phyloP scores from a whole-genome alignment of 768 basidiomycete species.

The Mycena olivaceomarginata region DNA sequence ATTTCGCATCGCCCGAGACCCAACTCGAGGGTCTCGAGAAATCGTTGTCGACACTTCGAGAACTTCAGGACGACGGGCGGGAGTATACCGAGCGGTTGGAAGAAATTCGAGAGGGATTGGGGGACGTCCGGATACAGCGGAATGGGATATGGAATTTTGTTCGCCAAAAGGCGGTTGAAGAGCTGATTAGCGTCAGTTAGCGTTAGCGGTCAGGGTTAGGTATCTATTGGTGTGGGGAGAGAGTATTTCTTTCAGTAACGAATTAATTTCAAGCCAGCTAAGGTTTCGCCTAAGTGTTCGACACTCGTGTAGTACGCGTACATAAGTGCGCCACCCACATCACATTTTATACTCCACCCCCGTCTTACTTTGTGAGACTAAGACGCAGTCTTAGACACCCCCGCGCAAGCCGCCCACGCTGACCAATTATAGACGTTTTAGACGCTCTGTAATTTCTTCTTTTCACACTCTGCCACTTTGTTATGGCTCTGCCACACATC shows the following conservation, averaged over 20 bases:
- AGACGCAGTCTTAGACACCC: neutral
- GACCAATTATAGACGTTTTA: constrained; percentile 18
- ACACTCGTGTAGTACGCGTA: constrained; percentile 8
- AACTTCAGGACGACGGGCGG: constrained; percentile 90
- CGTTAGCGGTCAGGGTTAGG: no score
- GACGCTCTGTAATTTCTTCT: constrained; percentile 32
- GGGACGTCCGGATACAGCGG: constrained; percentile 83
- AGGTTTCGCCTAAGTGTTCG: constrained; percentile 39
- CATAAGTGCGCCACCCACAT: neutral
- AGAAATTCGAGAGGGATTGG: constrained; percentile 89
- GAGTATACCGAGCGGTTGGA: constrained; percentile 91
- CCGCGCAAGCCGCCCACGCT: constrained; percentile 5
- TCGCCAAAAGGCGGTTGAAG: constrained; percentile 82
- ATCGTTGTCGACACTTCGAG: constrained; percentile 81
- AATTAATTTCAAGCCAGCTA: no score
- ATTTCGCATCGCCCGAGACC: constrained; percentile 79
- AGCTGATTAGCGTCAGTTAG: constrained; percentile 63
- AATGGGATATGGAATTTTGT: constrained; percentile 86
- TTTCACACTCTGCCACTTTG: constrained; percentile 49
- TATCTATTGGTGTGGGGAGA: no score
- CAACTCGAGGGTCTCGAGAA: constrained; percentile 86
- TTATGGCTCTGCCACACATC: constrained; percentile 67
- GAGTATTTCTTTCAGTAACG: no score
- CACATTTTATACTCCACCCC: neutral
- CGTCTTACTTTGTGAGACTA: neutral